Evolutionary conservation across 2,329 filamentous ascomycete genomes (phyloP).

Genomic region (Emergomyces orientalis): DNA sequence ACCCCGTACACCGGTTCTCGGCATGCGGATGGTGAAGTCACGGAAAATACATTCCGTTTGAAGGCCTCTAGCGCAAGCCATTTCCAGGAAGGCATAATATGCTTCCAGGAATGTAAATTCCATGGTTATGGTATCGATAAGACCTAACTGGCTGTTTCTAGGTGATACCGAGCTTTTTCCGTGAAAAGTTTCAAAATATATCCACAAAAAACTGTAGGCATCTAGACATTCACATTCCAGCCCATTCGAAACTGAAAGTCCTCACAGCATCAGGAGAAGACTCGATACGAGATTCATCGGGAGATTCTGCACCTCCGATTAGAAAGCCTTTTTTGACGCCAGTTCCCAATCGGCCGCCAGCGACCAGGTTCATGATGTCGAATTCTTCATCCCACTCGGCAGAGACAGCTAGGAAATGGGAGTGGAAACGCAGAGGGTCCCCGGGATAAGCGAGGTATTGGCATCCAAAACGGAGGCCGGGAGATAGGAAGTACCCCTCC

Average conservation of each 20-base stretch:
- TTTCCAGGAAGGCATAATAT: neutral
- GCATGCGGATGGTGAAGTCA: neutral
- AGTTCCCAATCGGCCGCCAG: conserved; percentile 78
- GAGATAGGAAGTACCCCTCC: conserved; percentile 76
- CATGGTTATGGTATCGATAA: neutral
- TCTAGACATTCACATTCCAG: conserved; percentile 59
- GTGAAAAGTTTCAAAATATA: neutral
- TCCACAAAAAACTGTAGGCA: neutral
- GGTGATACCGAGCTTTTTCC: neutral
- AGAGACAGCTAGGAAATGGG: conserved; percentile 81
- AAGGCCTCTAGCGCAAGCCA: neutral
- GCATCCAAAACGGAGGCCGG: conserved; percentile 87
- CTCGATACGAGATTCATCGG: conserved; percentile 30
- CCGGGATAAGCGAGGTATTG: conserved; percentile 93
- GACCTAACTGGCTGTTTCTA: neutral
- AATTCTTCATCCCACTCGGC: conserved; percentile 84
- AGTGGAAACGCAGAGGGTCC: conserved; percentile 88
- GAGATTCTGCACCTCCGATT: conserved; percentile 57
- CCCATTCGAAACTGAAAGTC: conserved; percentile 86
- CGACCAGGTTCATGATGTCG: conserved; percentile 72
- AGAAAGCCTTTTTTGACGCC: conserved; percentile 94
- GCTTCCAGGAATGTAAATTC: neutral
- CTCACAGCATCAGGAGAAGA: conserved; percentile 41
- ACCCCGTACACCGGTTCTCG: neutral
- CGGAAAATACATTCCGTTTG: neutral